Conservation (phyloP, 805 yeast species). For the Allodekkera sacchari region DNA sequence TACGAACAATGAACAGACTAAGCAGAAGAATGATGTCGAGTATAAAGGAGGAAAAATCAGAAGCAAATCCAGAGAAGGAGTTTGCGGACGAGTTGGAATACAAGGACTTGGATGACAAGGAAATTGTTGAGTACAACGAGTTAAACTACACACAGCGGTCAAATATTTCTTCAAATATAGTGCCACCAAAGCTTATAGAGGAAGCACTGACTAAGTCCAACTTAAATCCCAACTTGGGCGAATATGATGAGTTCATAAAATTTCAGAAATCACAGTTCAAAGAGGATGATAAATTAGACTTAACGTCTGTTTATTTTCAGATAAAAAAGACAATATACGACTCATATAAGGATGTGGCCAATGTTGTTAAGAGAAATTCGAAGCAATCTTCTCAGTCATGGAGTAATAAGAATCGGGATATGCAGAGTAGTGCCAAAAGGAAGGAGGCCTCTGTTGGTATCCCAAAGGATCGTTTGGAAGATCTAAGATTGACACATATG, state of each 20-base stretch:
- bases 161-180: conserved; percentile 17
- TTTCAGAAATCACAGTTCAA: conserved; percentile 15
- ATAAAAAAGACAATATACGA: conserved; percentile 30
- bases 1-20: conserved; percentile 83
- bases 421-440: neutral
- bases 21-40: conserved; percentile 72
- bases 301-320: conserved; percentile 16
- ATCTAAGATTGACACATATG: conserved; percentile 53
- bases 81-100: conserved; percentile 39
- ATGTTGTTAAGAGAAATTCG: conserved; percentile 43
- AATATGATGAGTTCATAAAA: conserved; percentile 18
- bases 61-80: conserved; percentile 25
- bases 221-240: conserved; percentile 17
- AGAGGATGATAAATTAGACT: conserved; percentile 13
- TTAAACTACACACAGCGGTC: conserved; percentile 26
- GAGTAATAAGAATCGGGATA: conserved; percentile 22
- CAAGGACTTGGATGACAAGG: conserved; percentile 41
- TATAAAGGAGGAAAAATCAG: conserved; percentile 33
- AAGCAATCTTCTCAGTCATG: conserved; percentile 44
- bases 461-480: conserved; percentile 27
- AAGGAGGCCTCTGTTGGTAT: conserved; percentile 20
- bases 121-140: conserved; percentile 44
- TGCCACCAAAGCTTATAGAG: conserved; percentile 15
- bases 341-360: conserved; percentile 36
- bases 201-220: conserved; percentile 17